These are phyloP conservation scores for Lactifluus pinguis DNA, from an alignment of 768 basidiomycete genomes.

Conservation along the genomic window DNA sequence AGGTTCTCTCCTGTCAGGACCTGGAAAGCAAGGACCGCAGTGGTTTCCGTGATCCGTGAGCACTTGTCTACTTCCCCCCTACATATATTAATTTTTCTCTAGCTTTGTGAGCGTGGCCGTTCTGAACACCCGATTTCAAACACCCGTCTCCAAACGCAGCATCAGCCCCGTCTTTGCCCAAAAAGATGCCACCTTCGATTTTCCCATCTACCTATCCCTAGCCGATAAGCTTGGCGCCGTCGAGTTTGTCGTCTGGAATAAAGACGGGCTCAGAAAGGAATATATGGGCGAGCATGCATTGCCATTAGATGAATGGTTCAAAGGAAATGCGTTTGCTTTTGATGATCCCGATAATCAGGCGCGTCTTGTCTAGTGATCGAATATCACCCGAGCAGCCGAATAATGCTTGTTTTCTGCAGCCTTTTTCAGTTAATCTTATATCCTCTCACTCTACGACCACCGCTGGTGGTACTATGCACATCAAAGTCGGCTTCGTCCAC, in stretches of 20 bases:
- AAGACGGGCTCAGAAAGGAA: slow-evolving; percentile 82
- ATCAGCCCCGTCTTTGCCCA: slow-evolving; percentile 56
- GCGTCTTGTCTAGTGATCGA: slow-evolving; percentile 19
- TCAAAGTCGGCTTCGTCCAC: slow-evolving; percentile 53
- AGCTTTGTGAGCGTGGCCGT: slow-evolving; percentile 67
- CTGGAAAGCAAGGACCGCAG: slow-evolving; percentile 57
- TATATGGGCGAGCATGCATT: slow-evolving; percentile 86
- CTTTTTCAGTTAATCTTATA: slow-evolving; percentile 38
- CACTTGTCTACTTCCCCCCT: slow-evolving; percentile 16
- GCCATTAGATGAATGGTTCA: slow-evolving; percentile 79
- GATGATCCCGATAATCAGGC: slow-evolving; percentile 64
- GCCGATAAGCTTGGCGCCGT: slow-evolving; percentile 64
- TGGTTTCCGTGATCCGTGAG: slow-evolving; percentile 72
- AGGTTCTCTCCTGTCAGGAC: slow-evolving; percentile 54
- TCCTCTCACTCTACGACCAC: slow-evolving; percentile 38
- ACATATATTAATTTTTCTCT: slow-evolving; percentile 1
- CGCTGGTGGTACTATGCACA: slow-evolving; percentile 44
- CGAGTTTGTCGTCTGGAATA: slow-evolving; percentile 91
- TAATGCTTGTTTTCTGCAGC: slow-evolving; percentile 26
- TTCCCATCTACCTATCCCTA: slow-evolving; percentile 72
- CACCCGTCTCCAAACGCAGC: slow-evolving; percentile 66
- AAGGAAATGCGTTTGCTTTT: slow-evolving; percentile 40
- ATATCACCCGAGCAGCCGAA: slow-evolving; percentile 20
- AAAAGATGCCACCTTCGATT: slow-evolving; percentile 81
- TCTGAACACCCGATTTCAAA: slow-evolving; percentile 51